These are phyloP conservation scores for Xylariaceae sp. DNA, from an alignment of 2,329 filamentous ascomycete species.

Conservation along the genomic window DNA sequence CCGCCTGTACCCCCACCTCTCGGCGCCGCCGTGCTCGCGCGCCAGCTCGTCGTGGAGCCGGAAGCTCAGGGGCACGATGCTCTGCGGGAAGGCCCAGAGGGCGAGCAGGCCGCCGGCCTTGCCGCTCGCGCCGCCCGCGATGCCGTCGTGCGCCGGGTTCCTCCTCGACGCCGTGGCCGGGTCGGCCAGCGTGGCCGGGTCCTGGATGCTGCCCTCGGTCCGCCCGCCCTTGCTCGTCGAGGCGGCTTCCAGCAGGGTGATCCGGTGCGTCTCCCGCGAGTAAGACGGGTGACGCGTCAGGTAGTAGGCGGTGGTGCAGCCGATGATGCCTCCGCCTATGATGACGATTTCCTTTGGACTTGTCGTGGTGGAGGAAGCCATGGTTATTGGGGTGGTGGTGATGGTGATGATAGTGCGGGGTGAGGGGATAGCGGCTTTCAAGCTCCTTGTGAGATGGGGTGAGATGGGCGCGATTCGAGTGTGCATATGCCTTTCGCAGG, in stretches of 20 bases:
- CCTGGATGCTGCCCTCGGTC: conserved; percentile 29
- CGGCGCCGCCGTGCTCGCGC: conserved; percentile 59
- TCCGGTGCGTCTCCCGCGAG: conserved; percentile 56
- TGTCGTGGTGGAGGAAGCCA: no score
- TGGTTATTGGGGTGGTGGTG: no score
- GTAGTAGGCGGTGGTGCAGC: conserved; percentile 68
- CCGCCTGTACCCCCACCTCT: conserved; percentile 64
- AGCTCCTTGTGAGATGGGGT: background rate
- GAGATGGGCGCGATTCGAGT: no score
- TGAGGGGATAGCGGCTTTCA: background rate
- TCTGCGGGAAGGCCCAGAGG: conserved; percentile 67
- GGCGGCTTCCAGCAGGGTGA: conserved; percentile 68
- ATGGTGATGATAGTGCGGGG: background rate
- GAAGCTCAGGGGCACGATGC: conserved; percentile 67
- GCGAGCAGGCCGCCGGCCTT: conserved; percentile 73
- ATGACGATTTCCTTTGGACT: conserved; percentile 29
- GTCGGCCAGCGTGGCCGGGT: conserved; percentile 29
- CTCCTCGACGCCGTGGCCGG: conserved; percentile 19
- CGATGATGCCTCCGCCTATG: conserved; percentile 69
- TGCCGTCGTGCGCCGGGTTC: conserved; percentile 37
- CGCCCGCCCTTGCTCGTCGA: conserved; percentile 35
- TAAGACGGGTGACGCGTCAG: conserved; percentile 66
- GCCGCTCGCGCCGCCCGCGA: conserved; percentile 70
- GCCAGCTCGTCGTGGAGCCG: conserved; percentile 64
- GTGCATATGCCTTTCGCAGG: no score